Percentiles rank a stretch among this genome's conserved stretches.
phyloP scores from a whole-genome alignment of 306 rosid genomes.

The Mucuna pruriens region DNA sequence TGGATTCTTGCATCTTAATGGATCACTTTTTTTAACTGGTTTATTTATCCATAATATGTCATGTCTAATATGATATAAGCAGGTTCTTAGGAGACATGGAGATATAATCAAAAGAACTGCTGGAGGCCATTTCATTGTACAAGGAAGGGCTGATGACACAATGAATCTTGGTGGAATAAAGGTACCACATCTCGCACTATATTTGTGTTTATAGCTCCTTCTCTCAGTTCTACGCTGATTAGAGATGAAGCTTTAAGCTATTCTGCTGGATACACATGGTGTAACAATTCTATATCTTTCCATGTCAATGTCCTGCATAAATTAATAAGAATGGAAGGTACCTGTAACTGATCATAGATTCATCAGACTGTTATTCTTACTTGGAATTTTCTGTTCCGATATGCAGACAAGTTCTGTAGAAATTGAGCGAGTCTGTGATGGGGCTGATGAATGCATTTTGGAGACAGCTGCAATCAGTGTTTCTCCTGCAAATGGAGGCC shows the following conservation, averaged over 20 bases:
- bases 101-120: constrained; percentile 73
- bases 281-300: constrained; percentile 12
- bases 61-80: constrained; percentile 33
- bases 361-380: neutral
- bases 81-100: constrained; percentile 88
- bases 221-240: neutral
- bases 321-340: neutral
- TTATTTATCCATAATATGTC: neutral
- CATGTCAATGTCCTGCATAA: constrained; percentile 13
- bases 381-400: constrained; percentile 26
- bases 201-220: neutral
- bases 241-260: neutral
- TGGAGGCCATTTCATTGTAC: constrained; percentile 71
- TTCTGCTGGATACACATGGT: neutral
- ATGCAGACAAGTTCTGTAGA: constrained; percentile 80
- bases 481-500: constrained; percentile 71
- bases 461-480: constrained; percentile 86
- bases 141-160: constrained; percentile 94
- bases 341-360: neutral
- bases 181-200: constrained; percentile 50
- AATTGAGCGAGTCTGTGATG: constrained; percentile 80
- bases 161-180: constrained; percentile 97
- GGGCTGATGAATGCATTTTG: constrained; percentile 65
- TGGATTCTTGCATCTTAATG: neutral
- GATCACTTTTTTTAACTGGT: constrained; percentile 11